phyloP scores from a whole-genome alignment of 1,284 basidiomycete genomes.

The Gomphus bonarii region DNA sequence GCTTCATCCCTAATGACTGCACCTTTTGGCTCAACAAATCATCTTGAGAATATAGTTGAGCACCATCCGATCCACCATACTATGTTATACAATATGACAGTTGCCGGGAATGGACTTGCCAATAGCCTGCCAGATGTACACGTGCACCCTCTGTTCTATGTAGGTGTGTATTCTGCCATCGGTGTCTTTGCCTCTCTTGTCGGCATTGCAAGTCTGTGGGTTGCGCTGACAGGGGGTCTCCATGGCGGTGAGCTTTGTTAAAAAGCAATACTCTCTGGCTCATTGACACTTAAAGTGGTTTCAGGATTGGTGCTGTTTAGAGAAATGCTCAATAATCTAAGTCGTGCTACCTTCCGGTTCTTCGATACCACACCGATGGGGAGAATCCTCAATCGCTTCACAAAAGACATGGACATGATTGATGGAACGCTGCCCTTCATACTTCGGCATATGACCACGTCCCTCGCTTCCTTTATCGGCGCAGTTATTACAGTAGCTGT shows the following conservation, averaged over 20 bases:
- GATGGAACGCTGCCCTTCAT: constrained; percentile 17
- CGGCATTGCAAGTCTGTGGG: constrained; percentile 5
- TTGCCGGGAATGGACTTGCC: background rate
- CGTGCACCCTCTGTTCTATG: constrained; percentile 13
- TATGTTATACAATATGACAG: background rate
- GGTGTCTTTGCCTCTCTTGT: constrained; percentile 10
- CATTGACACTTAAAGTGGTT: background rate
- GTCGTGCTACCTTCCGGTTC: constrained; percentile 12
- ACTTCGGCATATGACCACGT: background rate
- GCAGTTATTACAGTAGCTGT: constrained; percentile 2
- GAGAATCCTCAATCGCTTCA: constrained; percentile 33
- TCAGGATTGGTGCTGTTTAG: constrained; percentile 11
- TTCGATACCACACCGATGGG: constrained; percentile 18
- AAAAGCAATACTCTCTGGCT: background rate
- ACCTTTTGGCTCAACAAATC: constrained; percentile 13
- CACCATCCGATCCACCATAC: background rate
- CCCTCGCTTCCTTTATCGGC: constrained; percentile 1
- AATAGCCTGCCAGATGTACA: constrained; percentile 9
- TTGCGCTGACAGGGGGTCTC: constrained; percentile 13
- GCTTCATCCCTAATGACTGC: background rate
- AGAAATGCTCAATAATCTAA: constrained; percentile 12
- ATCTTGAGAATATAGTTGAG: background rate
- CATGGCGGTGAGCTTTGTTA: constrained; percentile 12
- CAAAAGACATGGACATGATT: constrained; percentile 22
- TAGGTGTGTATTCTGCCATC: constrained; percentile 12